Conservation (phyloP, 192 early-diverging fungal species). For the Mortierella alpina region DNA sequence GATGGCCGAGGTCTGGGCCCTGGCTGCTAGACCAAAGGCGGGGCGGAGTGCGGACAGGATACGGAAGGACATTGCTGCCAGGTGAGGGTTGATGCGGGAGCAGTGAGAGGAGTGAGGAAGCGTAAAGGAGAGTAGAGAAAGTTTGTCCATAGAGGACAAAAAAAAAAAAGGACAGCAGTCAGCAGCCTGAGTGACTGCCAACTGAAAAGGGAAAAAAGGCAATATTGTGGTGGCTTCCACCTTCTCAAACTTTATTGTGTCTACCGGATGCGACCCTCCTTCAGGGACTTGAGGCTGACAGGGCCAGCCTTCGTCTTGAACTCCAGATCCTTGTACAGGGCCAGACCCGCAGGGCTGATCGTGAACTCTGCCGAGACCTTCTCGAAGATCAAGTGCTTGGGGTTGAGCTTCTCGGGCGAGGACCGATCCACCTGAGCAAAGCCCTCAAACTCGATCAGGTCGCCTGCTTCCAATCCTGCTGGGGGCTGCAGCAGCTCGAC, state of each 20-base stretch:
- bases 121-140: not conserved
- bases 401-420: slow-evolving; percentile 66
- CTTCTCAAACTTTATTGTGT: not conserved
- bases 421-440: slow-evolving; percentile 47
- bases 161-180: slow-evolving; percentile 12
- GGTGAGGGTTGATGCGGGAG: not conserved
- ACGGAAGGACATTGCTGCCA: slow-evolving; percentile 22
- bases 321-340: slow-evolving; percentile 63
- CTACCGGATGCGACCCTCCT: slow-evolving; percentile 56
- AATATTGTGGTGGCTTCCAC: too few species aligned
- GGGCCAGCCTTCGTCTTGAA: slow-evolving; percentile 61
- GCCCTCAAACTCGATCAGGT: slow-evolving; percentile 65
- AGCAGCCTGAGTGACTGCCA: not conserved
- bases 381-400: slow-evolving; percentile 74
- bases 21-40: slow-evolving; percentile 25
- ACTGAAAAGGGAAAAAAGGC: too few species aligned
- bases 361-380: slow-evolving; percentile 65
- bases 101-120: not conserved
- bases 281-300: slow-evolving; percentile 58
- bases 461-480: slow-evolving; percentile 61
- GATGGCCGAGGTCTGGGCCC: not conserved
- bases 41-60: slow-evolving; percentile 33
- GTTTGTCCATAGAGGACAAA: not conserved
- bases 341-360: slow-evolving; percentile 58
- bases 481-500: slow-evolving; percentile 71